Conservation (phyloP, 208 protist species). For the Porcisia deanei region DNA sequence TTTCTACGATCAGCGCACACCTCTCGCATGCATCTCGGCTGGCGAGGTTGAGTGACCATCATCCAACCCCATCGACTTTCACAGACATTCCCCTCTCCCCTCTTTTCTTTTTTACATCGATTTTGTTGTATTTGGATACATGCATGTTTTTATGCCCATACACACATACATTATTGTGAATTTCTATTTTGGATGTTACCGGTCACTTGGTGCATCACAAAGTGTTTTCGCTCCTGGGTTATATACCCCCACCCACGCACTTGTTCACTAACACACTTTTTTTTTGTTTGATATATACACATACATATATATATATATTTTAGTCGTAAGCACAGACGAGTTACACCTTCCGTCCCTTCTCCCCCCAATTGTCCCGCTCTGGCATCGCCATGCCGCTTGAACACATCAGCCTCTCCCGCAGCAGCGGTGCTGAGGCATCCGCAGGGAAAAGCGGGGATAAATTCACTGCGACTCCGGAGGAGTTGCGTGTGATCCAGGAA, state of each 20-base stretch:
- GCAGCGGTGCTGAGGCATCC: constrained; percentile 1
- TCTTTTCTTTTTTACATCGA: no score
- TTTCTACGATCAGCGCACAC: no score
- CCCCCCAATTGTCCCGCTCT: neutral
- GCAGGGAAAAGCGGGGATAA: constrained; percentile 5
- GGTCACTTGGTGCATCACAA: no score
- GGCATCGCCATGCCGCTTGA: constrained; percentile 57
- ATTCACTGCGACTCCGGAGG: constrained; percentile 77
- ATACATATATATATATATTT: neutral
- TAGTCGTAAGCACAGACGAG: no score
- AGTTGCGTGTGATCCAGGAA: constrained; percentile 73
- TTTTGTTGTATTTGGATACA: neutral
- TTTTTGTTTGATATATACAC: neutral
- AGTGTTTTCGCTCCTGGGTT: no score
- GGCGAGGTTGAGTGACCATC: no score
- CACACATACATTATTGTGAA: neutral
- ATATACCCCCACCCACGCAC: no score
- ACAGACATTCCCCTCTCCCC: no score
- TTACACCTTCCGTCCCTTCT: neutral
- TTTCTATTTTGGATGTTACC: neutral
- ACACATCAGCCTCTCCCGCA: constrained; percentile 49
- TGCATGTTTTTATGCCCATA: neutral
- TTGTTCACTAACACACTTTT: no score
- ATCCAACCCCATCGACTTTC: no score
- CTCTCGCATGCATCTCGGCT: no score